Base-by-base conservation (phyloP, 2,329 filamentous ascomycete species). In the Pestalotiopsis sp. region DNA sequence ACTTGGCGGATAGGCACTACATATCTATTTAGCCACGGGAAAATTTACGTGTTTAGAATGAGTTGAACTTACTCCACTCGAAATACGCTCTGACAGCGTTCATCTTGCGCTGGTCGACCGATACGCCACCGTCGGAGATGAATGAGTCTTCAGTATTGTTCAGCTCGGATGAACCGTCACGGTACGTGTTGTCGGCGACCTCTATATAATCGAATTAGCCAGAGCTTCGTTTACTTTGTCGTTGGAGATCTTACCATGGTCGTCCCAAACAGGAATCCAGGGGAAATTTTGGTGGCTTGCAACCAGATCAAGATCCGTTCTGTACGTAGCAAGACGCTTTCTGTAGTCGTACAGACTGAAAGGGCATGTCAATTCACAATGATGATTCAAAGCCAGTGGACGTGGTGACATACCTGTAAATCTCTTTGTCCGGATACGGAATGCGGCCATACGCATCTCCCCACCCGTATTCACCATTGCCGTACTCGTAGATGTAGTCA, bases 21-120 rank as follows among this genome's bases (percentile, higher is more conserved):
- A 76, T 5, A 35, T 22, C 26, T 4, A 4, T 5, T 60, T 39
- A 60, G 58, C 11, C n/a, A 20, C 9, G 26, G 17, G 7, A 1
- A 9, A 17, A n/a, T 35, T 40, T 3, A n/a, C 10, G 1, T 3
- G 24, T 17, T 10, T 20, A 38, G 9, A 13, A 3, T 9, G 20
- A 1, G 75, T 22, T 73, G 72, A n/a, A 84, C 22, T 83, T 83
- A 85, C 86, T 86, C 86, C 88, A 90, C 75, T 91, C 89, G 69
- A 91, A 91, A 73, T 91, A 91, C 1, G 90, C 89, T 40, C 90
- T 83, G 1, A 92, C 90, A 2, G 89, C 91, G 67, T 92, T 91
- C 82, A 91, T 89, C 81, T 92, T 93, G 69, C 90, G 85, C 73
- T 91, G 87, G 70, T 92, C 90, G 35, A 92, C 86, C n/a, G 84